Evolutionary conservation across 2,329 filamentous ascomycete species (phyloP), one percentile per base, ranked within the genome.

Genomic region (Fusarium sp.): DNA sequence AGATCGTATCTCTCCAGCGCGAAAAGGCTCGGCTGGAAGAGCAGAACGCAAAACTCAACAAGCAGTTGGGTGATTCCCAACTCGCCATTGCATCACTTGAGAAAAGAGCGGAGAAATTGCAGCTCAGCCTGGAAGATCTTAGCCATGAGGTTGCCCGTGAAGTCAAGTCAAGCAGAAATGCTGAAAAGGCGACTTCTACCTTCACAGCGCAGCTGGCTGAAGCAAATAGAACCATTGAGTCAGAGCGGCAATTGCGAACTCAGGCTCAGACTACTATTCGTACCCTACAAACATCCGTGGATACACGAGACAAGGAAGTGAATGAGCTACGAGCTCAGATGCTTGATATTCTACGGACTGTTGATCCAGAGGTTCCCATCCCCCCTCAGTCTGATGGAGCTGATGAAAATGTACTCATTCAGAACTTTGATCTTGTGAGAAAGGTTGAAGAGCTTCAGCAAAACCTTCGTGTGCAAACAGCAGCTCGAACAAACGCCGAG

Each of bases 51-150:
- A 93, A 92, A 74, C 87, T 98, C 21, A 90, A 92, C 78, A 93
- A 94, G 76, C 94, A 98, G 79, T 87, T 98, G 18, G 94, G 93
- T 63, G 95, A 98, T 73, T 88, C 93, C 10, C 95, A 98, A 76
- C 82, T 98, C 29, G 90, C 90, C 10, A 90, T 97, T 72, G 93
- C 93, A 1, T 93, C 93, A 3, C 84, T 98, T 12, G 94, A 98
- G 80, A 98, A 98, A 85, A 94, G 96, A 80, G 93, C 96, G 58
- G 95, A 98, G 82, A 98, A 98, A 82, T 86, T 98, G 33, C 90
- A 94, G 57, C 87, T 98, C 45, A 94, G 89, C 77, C 83, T 98
- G 14, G 95, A 99, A 80, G 95, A 99, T 80, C 86, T 98, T 39
- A 97, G 94, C 75, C 95, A 98, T 76, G 94, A 98, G 81, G 88